phyloP scores from a whole-genome alignment of 345 rosid species.

The Draba incana region DNA sequence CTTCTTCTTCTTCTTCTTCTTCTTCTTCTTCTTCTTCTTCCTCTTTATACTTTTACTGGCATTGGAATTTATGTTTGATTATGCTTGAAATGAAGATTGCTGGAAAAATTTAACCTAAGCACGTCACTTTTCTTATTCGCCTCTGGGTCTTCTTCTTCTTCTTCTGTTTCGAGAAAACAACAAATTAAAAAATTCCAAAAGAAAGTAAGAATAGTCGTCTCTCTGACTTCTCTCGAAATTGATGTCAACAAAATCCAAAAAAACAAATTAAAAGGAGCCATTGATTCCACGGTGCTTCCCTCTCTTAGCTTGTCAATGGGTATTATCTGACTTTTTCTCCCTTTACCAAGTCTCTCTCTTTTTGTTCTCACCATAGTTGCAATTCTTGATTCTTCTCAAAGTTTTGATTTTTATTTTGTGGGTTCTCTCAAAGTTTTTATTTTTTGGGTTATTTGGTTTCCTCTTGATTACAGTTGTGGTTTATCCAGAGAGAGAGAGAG shows the following conservation, averaged over 20 bases:
- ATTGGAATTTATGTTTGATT: conserved; percentile 1
- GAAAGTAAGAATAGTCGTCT: conserved; percentile 33
- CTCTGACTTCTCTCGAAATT: conserved; percentile 40
- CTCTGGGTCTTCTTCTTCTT: conserved; percentile 29
- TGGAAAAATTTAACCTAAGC: neutral
- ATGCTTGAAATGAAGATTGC: neutral
- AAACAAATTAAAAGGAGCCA: conserved; percentile 21
- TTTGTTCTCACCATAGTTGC: conserved; percentile 33
- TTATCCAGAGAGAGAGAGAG: neutral
- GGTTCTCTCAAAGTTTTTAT: neutral
- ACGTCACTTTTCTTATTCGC: conserved; percentile 26
- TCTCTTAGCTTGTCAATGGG: conserved; percentile 28
- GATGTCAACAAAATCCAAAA: conserved; percentile 26
- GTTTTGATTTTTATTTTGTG: neutral
- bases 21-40: no score
- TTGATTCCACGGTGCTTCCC: conserved; percentile 42
- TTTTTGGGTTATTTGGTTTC: conserved; percentile 6
- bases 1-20: no score
- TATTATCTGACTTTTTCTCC: conserved; percentile 24
- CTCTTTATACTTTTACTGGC: neutral
- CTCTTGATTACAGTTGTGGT: conserved; percentile 17
- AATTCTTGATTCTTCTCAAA: conserved; percentile 33
- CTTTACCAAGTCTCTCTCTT: conserved; percentile 32
- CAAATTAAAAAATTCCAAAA: conserved; percentile 15
- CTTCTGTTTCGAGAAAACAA: conserved; percentile 15